Base-by-base conservation (phyloP, 2,329 filamentous ascomycete species). In the Talaromyces sp. region DNA sequence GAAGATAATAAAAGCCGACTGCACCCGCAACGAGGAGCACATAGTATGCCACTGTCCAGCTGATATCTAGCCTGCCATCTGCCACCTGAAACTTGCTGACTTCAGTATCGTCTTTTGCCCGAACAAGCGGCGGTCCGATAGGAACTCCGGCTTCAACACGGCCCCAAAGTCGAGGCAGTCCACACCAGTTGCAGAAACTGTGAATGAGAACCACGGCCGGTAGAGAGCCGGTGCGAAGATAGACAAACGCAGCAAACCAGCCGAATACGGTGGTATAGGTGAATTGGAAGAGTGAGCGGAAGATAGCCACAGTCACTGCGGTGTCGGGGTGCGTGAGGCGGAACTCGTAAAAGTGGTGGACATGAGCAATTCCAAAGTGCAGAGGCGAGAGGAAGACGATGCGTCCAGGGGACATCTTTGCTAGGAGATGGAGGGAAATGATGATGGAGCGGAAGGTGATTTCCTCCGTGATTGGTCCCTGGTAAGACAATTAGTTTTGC, bases 261-360 rank as follows among this genome's bases (percentile, higher is more conserved):
- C 95, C 95, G 70, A 99, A 99, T 5, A 98, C 75, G 7, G 91
- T 93, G 0, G 95, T 99, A 75, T 96, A 99, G 4, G 83, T 81
- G 68, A 99, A 89, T 72, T 98, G 95, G 65, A 98, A 83, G 11
- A 92, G 65, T 2, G 91, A 91, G 55, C 91, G 86, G 29, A 89
- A 71, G 6, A 95, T 69, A 7, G 89, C 86, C 1, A 84, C 81
- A 0, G 81, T 65, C 13, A 87, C 70, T 0, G 90, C 84, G 1
- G 88, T 86, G 64, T 85, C 81, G 9, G 91, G 90, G 68, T 96
- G 86, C 1, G 89, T 90, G 60, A 96, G 81, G 60, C 89, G 84
- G 75, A 96, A 96, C 77, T 98, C 95, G 78, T 96, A 96, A 73
- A 96, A 91, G 77, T 99, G 95, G 76, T 99, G 93, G 54, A 96